These are phyloP conservation scores for Cercophora sp. DNA, from an alignment of 495 filamentous ascomycete genomes.

Conservation along the genomic window DNA sequence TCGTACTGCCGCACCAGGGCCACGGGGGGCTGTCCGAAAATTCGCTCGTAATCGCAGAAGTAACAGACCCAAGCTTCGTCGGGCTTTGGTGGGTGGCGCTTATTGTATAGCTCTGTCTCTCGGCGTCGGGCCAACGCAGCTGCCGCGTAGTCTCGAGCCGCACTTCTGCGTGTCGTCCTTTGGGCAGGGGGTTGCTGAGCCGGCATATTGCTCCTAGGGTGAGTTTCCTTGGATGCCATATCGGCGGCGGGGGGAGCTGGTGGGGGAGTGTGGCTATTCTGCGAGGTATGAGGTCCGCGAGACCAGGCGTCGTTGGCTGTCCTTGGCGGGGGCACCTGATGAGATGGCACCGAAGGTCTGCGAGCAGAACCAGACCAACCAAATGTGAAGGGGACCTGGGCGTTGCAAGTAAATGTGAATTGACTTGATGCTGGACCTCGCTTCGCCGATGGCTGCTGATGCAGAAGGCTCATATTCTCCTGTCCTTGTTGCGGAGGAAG, in stretches of 20 bases:
- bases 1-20: constrained; percentile 90
- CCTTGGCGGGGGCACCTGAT: constrained; percentile 5
- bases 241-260: constrained; percentile 3
- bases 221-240: constrained; percentile 10
- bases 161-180: constrained; percentile 20
- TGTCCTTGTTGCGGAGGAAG: constrained; percentile 57
- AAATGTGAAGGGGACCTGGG: constrained; percentile 44
- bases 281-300: constrained; percentile 9
- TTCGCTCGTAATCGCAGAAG: constrained; percentile 84
- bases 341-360: constrained; percentile 7
- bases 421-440: constrained; percentile 65
- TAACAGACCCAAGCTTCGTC: constrained; percentile 94
- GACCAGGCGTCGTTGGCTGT: constrained; percentile 18
- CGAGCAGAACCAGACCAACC: constrained; percentile 56
- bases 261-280: constrained; percentile 6
- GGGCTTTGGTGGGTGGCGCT: constrained; percentile 65
- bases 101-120: constrained; percentile 55
- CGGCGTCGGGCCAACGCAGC: constrained; percentile 38
- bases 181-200: constrained; percentile 9
- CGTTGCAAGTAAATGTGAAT: constrained; percentile 87
- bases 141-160: constrained; percentile 17
- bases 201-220: background rate
- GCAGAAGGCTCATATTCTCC: constrained; percentile 72
- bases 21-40: constrained; percentile 76
- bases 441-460: constrained; percentile 60